These are phyloP conservation scores for Salvia sclarea DNA, from an alignment of 305 asterid species.

Conservation along the genomic window DNA sequence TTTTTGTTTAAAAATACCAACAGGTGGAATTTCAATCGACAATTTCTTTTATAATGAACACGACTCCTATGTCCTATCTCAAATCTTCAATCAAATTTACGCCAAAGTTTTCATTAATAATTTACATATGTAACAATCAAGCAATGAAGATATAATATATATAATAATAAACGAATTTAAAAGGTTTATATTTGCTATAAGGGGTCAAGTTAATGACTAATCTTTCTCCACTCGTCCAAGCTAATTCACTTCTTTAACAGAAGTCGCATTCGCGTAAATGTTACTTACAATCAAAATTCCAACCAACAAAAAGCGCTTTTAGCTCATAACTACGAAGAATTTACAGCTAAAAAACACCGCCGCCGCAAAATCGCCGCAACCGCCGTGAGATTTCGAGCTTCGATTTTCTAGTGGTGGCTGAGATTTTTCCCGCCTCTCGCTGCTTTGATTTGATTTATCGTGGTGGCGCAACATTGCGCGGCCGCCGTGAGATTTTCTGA, in stretches of 20 bases:
- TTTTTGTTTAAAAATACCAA: not conserved
- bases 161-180: not conserved
- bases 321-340: not conserved
- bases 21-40: not conserved
- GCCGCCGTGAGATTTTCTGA: not conserved
- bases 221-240: not conserved
- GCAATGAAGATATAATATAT: not conserved
- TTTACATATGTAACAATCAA: not conserved
- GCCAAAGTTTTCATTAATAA: not conserved
- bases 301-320: not conserved
- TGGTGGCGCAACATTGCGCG: not conserved
- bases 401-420: not conserved
- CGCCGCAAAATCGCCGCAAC: not conserved
- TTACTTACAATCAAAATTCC: not conserved
- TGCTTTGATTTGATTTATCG: not conserved
- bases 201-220: not conserved
- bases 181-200: not conserved
- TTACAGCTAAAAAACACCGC: not conserved
- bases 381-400: not conserved
- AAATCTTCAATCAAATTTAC: not conserved
- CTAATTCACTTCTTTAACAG: not conserved
- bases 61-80: not conserved
- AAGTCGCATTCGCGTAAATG: conserved; percentile 1
- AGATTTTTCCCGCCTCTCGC: not conserved
- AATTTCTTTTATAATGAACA: not conserved